Percentiles rank a stretch among this genome's conserved stretches.
Conservation (phyloP, 192 early-diverging fungal genomes). For the Cetraspora pellucida region DNA sequence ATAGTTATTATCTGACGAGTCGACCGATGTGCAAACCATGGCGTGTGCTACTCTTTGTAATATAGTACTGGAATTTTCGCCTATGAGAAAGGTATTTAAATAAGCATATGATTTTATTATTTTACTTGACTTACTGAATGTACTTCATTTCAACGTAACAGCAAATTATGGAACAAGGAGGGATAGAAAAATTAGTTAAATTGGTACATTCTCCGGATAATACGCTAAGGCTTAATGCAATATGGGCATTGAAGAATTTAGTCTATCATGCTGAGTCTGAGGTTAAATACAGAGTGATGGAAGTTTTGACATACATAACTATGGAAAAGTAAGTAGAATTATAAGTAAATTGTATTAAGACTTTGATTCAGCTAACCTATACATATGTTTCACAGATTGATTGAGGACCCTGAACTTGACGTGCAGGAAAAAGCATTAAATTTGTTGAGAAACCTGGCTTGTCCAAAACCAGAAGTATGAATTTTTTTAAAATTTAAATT, state of each 20-base stretch:
- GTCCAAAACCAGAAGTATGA: conserved; percentile 40
- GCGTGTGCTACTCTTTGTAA: conserved; percentile 85
- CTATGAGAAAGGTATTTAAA: conserved; percentile 63
- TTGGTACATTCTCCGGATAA: conserved; percentile 54
- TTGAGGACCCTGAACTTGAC: conserved; percentile 60
- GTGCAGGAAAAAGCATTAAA: conserved; percentile 80
- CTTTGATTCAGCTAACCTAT: neutral
- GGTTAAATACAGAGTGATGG: conserved; percentile 70
- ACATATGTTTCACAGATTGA: conserved; percentile 42
- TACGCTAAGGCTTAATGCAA: conserved; percentile 65
- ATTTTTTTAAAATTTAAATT: conserved; percentile 25
- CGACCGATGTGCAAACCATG: conserved; percentile 60
- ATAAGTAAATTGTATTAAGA: neutral
- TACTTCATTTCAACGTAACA: conserved; percentile 35
- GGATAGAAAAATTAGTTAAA: conserved; percentile 68
- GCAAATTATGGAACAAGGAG: conserved; percentile 71
- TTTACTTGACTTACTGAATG: neutral
- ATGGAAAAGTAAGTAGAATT: conserved; percentile 40
- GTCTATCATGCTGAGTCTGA: conserved; percentile 69
- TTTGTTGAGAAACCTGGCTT: conserved; percentile 73
- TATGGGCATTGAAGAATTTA: conserved; percentile 85
- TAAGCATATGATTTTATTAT: neutral
- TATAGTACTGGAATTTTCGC: conserved; percentile 81
- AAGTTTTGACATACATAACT: conserved; percentile 61
- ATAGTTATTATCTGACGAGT: conserved; percentile 63